Base-by-base conservation (phyloP, 305 asterid species). In the Fraxinus floribunda region DNA sequence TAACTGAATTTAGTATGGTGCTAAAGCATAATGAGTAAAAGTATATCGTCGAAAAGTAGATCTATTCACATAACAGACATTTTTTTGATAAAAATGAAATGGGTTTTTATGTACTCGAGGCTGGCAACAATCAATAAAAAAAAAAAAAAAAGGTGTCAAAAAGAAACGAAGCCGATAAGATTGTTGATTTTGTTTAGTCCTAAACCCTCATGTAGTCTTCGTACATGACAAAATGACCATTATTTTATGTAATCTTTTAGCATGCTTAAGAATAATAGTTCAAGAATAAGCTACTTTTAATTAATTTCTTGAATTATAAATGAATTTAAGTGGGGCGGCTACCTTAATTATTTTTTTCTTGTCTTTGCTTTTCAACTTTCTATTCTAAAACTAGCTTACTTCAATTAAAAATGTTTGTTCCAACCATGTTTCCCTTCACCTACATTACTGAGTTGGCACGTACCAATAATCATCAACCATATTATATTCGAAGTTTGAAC, bases 151-250 rank as follows among this genome's bases (percentile, higher is more conserved):
- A 73, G 16, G 36, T 7, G 38, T 20, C 26, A 76, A 5, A 5
- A 46, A 29, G 68, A 29, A 38, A 35, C 26, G 3, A 49, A 83
- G n/a, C 36, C 38, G 13, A 10, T 16, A 78, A 36, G 24, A 80
- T 44, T 80, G 84, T 60, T 26, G 79, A 75, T 9, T 44, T 10
- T 26, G 77, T 66, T 38, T 46, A 5, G 26, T 74, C 34, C 36
- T 10, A 60, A 70, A 39, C 70, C 74, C 62, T 71, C 62, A 30
- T 78, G 77, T 41, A 16, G 30, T 79, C 75, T 55, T 70, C 73
- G 71, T 79, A 87, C 49, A 64, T 76, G 91, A 86, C 89, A 87
- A 87, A 86, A 82, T 49, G 81, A 77, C 79, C 88, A 90, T 29
- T 66, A 26, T 66, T 75, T 41, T 39, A 32, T 73, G 15, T 8